Base-by-base conservation (phyloP, 257 asterid species). In the Gentiana dahurica region DNA sequence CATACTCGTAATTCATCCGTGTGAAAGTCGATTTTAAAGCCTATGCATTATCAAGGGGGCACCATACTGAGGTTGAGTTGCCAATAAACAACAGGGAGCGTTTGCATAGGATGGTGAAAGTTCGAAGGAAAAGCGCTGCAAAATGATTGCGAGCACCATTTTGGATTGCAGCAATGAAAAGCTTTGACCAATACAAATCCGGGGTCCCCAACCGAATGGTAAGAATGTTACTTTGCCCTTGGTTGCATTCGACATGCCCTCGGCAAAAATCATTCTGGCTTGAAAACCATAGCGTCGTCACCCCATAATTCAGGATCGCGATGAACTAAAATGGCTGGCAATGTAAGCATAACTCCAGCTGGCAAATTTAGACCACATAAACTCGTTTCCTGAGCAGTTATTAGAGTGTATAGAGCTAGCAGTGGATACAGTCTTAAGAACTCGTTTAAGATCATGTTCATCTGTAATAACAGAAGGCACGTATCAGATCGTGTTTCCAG, bases 291-390 rank as follows among this genome's bases (percentile, higher is more conserved):
- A 24, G 59, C 64, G 47, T 67, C 68, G 51, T 51, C 60, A 15
- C 68, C 77, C 77, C 74, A 72, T 39, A 55, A 50, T 13, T 55
- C 12, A 1, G 51, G 62, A 47, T 59, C 67, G 56, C 43, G 73
- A 50, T 72, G 71, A 15, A 72, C 62, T 12, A 64, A 8, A 37
- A 64, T 41, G 41, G 73, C 24, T 24, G 24, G 24, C 70, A 50
- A 70, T 49, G n/a, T n/a, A 39, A 35, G 64, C 10, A 8, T 11
- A 45, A 24, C 24, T 24, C 24, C 0, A 24, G 24, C 24, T 24
- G 24, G 24, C 24, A 24, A 24, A 24, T 24, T 54, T 34, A 64
- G 38, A 4, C 55, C 60, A 33, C 75, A 60, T 6, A 59, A 6
- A 9, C 34, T 49, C 2, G 62, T 38, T 44, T 57, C 57, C 12